phyloP scores from a whole-genome alignment of 2,329 filamentous ascomycete genomes.

The Orbilia brochopaga region DNA sequence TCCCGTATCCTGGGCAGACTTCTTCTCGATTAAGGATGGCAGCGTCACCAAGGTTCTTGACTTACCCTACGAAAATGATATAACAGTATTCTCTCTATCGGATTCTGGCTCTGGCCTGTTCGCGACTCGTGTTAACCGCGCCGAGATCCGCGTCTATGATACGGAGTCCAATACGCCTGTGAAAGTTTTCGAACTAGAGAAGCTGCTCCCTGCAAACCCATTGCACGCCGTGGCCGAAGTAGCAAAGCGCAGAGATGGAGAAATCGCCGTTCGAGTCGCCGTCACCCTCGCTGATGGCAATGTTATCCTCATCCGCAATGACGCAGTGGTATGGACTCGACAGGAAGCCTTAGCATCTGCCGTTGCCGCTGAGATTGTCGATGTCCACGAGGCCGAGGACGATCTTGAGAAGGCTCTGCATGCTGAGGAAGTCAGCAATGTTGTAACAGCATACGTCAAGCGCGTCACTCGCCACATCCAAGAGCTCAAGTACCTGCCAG shows the following conservation, averaged over 20 bases:
- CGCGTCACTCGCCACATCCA: slow-evolving; percentile 79
- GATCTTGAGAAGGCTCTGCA: slow-evolving; percentile 80
- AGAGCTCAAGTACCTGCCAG: slow-evolving; percentile 75
- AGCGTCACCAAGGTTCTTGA: slow-evolving; percentile 69
- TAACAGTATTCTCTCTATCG: slow-evolving; percentile 78
- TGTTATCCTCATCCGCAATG: slow-evolving; percentile 84
- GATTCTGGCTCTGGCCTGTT: slow-evolving; percentile 83
- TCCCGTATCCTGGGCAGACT: slow-evolving; percentile 69
- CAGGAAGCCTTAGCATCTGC: slow-evolving; percentile 80
- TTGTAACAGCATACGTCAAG: slow-evolving; percentile 82
- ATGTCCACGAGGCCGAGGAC: slow-evolving; percentile 69
- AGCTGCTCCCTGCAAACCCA: slow-evolving; percentile 60
- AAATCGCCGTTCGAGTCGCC: slow-evolving; percentile 79
- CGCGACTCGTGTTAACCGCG: slow-evolving; percentile 73
- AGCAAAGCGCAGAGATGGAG: slow-evolving; percentile 69
- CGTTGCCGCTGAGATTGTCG: slow-evolving; percentile 80
- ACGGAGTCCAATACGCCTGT: slow-evolving; percentile 32
- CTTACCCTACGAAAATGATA: slow-evolving; percentile 69
- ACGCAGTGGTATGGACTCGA: slow-evolving; percentile 78
- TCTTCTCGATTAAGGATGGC: slow-evolving; percentile 78
- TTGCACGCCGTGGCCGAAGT: slow-evolving; percentile 81
- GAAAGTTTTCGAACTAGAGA: slow-evolving; percentile 34
- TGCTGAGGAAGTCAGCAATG: slow-evolving; percentile 81
- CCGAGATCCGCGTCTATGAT: slow-evolving; percentile 66
- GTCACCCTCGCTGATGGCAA: slow-evolving; percentile 69